Conservation (phyloP, 306 rosid genomes). For the Mimosa bimucronata region DNA sequence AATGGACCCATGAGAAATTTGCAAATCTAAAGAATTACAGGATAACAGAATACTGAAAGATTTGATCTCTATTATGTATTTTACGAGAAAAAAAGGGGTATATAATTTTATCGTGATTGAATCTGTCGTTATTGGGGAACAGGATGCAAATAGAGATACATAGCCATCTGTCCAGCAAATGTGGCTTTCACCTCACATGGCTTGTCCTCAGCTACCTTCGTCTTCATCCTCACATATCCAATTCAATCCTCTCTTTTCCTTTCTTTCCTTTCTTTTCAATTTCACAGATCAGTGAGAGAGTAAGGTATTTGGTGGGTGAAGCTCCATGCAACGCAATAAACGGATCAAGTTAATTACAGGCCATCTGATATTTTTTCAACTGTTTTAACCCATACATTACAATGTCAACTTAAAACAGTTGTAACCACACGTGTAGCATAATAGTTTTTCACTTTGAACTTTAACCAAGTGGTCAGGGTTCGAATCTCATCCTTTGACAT, state of each 20-base stretch:
- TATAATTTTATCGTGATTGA: not conserved
- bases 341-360: not conserved
- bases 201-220: not conserved
- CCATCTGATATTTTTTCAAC: not conserved
- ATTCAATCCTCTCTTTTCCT: not conserved
- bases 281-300: not conserved
- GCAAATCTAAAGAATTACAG: slow-evolving; percentile 6
- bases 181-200: slow-evolving; percentile 27
- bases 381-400: not conserved
- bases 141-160: slow-evolving; percentile 6
- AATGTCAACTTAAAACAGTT: too few relatives aligned
- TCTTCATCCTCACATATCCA: not conserved
- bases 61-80: not conserved
- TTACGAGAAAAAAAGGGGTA: not conserved
- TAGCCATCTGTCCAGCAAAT: slow-evolving; percentile 16
- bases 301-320: not conserved
- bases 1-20: slow-evolving; percentile 29
- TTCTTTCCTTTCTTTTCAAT: not conserved
- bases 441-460: too few relatives aligned
- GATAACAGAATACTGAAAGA: not conserved
- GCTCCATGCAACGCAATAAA: not conserved
- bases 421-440: too few relatives aligned
- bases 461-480: too few relatives aligned
- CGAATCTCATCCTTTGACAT: too few relatives aligned
- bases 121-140: slow-evolving; percentile 3